Evolutionary conservation across 1,139 yeast species (phyloP).

Genomic region (Kodamaea anthophila): DNA sequence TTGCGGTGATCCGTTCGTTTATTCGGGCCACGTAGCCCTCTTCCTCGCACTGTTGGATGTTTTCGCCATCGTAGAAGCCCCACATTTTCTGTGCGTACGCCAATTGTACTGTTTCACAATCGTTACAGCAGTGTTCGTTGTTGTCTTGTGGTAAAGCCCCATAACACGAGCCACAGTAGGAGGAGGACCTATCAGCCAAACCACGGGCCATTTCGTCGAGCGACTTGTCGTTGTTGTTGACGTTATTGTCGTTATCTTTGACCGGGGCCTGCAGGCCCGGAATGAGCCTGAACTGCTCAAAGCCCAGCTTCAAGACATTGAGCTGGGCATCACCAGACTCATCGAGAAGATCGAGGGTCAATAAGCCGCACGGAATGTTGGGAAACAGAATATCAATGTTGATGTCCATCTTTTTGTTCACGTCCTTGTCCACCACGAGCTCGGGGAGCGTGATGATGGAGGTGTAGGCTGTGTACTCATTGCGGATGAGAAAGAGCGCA

Average conservation of each 20-base stretch:
- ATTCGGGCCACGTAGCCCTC: slow-evolving; percentile 74
- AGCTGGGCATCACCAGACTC: slow-evolving; percentile 78
- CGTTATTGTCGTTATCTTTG: slow-evolving; percentile 13
- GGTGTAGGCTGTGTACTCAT: slow-evolving; percentile 74
- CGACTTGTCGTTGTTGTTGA: slow-evolving; percentile 20
- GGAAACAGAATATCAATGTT: slow-evolving; percentile 81
- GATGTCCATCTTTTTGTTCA: slow-evolving; percentile 70
- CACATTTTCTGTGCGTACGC: slow-evolving; percentile 77
- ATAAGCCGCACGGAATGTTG: slow-evolving; percentile 69
- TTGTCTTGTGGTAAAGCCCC: slow-evolving; percentile 68
- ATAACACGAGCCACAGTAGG: slow-evolving; percentile 80
- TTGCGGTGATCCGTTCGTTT: slow-evolving; percentile 43
- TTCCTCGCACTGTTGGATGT: slow-evolving; percentile 81
- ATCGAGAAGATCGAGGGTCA: slow-evolving; percentile 54
- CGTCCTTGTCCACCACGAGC: slow-evolving; percentile 81
- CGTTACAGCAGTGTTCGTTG: slow-evolving; percentile 72
- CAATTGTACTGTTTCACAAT: slow-evolving; percentile 71
- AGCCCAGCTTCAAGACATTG: slow-evolving; percentile 65
- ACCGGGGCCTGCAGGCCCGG: slow-evolving; percentile 1
- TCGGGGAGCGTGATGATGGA: slow-evolving; percentile 68
- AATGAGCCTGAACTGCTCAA: slow-evolving; percentile 61
- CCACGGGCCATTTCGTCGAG: slow-evolving; percentile 31
- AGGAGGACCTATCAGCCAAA: slow-evolving; percentile 35
- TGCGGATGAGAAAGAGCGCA: slow-evolving; percentile 56
- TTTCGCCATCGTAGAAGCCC: slow-evolving; percentile 86